Conservation (phyloP, 371 early-diverging fungal species). For the Mortierella sp. region DNA sequence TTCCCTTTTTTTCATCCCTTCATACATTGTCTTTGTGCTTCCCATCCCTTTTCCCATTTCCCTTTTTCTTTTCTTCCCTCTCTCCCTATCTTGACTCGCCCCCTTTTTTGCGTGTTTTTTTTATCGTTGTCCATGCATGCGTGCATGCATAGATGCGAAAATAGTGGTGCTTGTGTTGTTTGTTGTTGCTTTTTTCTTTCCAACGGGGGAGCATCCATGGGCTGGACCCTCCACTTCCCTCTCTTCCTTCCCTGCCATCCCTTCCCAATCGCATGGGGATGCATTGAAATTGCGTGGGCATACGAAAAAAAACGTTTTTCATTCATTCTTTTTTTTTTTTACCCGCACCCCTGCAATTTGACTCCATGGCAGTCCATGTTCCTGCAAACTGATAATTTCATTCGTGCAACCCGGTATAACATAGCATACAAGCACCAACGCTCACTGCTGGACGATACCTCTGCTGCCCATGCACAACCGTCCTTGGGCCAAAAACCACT, state of each 20-base stretch:
- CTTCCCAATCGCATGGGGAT: neutral
- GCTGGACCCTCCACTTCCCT: neutral
- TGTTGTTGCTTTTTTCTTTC: neutral
- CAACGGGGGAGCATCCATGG: neutral
- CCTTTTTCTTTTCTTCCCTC: neutral
- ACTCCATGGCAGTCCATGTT: neutral
- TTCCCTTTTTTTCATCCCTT: neutral
- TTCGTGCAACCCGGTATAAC: neutral
- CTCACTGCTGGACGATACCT: neutral
- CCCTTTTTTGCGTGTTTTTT: neutral
- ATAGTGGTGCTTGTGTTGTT: neutral
- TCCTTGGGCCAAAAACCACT: neutral
- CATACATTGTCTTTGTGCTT: neutral
- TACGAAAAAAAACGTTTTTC: neutral
- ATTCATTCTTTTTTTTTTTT: neutral
- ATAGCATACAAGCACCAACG: constrained; percentile 2
- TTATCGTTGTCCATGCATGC: neutral
- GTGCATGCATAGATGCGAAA: neutral
- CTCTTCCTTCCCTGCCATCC: neutral
- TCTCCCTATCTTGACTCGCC: neutral
- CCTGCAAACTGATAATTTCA: neutral
- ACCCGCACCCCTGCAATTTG: neutral
- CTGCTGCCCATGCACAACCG: neutral
- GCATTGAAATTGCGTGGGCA: neutral
- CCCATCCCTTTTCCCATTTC: neutral